Conservation (phyloP, 2,329 filamentous ascomycete genomes). For the Cadophora sp. region DNA sequence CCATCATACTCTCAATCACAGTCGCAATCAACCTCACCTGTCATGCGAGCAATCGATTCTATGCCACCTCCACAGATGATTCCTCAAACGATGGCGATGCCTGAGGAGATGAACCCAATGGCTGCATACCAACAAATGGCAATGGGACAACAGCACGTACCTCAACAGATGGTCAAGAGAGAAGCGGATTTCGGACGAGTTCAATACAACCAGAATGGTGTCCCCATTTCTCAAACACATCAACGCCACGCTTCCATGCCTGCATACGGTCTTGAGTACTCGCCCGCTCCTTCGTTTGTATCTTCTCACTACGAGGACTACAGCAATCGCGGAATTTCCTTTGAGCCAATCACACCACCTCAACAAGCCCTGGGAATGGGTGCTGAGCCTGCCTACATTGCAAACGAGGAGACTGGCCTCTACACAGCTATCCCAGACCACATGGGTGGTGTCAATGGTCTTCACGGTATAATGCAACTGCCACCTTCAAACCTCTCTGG, state of each 20-base stretch:
- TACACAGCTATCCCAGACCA: conserved; percentile 96
- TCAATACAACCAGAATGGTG: conserved; percentile 91
- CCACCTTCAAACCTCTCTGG: conserved; percentile 84
- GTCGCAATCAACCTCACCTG: conserved; percentile 85
- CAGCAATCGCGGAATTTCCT: conserved; percentile 93
- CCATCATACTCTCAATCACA: conserved; percentile 59
- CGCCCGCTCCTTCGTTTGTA: conserved; percentile 94
- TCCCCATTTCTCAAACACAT: conserved; percentile 82
- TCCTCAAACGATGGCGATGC: conserved; percentile 61
- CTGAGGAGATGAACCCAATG: conserved; percentile 69
- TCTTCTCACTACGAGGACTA: conserved; percentile 99
- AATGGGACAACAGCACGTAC: conserved; percentile 65
- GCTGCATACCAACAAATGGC: conserved; percentile 72
- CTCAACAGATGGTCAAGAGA: conserved; percentile 82
- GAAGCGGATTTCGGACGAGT: conserved; percentile 83
- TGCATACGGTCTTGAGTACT: conserved; percentile 93
- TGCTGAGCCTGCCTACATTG: conserved; percentile 93
- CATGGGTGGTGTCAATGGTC: conserved; percentile 71
- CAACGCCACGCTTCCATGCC: conserved; percentile 99
- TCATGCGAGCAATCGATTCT: conserved; percentile 87
- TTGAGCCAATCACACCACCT: conserved; percentile 94
- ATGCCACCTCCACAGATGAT: conserved; percentile 94
- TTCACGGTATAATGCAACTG: conserved; percentile 90
- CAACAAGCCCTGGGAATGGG: conserved; percentile 85
- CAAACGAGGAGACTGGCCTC: conserved; percentile 94